These are phyloP conservation scores for Leucogyrophana mollusca DNA, from an alignment of 768 basidiomycete genomes.

Conservation along the genomic window DNA sequence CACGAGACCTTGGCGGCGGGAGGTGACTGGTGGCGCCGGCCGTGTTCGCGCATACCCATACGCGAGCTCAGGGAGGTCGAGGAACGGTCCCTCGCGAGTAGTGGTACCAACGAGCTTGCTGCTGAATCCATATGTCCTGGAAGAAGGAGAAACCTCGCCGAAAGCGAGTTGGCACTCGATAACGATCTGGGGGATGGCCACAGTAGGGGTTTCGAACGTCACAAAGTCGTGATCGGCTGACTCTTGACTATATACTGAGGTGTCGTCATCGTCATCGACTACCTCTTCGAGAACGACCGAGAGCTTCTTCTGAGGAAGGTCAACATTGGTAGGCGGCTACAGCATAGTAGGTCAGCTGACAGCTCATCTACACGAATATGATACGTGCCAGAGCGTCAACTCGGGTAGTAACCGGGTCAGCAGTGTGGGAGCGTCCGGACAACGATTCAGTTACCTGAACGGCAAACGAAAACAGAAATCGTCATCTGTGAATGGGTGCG, in stretches of 20 bases:
- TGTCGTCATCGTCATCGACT: slow-evolving; percentile 13
- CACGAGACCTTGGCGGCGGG: background rate
- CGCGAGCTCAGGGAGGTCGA: background rate
- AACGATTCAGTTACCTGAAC: no score
- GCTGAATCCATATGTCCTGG: slow-evolving; percentile 6
- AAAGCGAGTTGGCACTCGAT: slow-evolving; percentile 12
- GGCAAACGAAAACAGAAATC: no score
- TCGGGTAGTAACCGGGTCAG: no score
- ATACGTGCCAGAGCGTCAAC: no score
- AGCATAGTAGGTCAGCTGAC: no score
- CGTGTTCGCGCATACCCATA: background rate
- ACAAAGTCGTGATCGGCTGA: slow-evolving; percentile 22
- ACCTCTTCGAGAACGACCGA: no score
- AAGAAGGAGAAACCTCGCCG: background rate
- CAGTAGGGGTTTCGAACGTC: slow-evolving; percentile 26
- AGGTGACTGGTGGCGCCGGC: background rate
- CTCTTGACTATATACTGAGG: slow-evolving; percentile 21
- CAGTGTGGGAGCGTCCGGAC: no score
- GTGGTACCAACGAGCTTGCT: slow-evolving; percentile 6
- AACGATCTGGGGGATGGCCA: slow-evolving; percentile 25
- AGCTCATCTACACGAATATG: no score
- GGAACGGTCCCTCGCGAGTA: slow-evolving; percentile 4
- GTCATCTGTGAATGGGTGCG: no score
- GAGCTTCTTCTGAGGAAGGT: no score
- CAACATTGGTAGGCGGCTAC: no score